Evolutionary conservation across 202 grass and related monocot species (phyloP).

Genomic region (Setaria viridis): DNA sequence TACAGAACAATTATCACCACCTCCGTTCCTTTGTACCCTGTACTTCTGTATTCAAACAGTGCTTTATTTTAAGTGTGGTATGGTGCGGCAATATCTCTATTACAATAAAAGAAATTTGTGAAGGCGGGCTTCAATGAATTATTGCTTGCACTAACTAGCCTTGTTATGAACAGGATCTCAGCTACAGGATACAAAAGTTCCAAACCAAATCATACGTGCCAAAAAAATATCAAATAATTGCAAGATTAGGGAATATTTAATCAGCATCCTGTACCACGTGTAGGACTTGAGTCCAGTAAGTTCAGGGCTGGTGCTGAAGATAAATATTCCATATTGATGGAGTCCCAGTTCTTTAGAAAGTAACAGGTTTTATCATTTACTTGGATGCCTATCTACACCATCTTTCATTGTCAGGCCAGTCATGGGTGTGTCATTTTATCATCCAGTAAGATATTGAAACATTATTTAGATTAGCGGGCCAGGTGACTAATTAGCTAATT

Average conservation of each 20-base stretch:
- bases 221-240: conserved; percentile 32
- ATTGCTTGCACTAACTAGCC: conserved; percentile 50
- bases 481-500: conserved; percentile 53
- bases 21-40: conserved; percentile 43
- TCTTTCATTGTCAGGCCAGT: conserved; percentile 51
- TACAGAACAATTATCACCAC: conserved; percentile 57
- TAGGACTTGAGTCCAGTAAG: conserved; percentile 42
- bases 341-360: conserved; percentile 48
- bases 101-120: conserved; percentile 36
- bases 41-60: conserved; percentile 57
- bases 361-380: conserved; percentile 49
- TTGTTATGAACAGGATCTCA: conserved; percentile 42
- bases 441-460: conserved; percentile 41
- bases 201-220: conserved; percentile 19
- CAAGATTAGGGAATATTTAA: conserved; percentile 34
- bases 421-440: conserved; percentile 47
- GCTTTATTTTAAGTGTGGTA: conserved; percentile 49
- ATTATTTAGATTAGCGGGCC: conserved; percentile 41
- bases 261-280: conserved; percentile 41
- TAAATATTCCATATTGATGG: conserved; percentile 56
- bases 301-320: conserved; percentile 40
- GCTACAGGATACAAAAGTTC: conserved; percentile 30
- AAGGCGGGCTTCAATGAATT: conserved; percentile 48
- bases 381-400: conserved; percentile 50
- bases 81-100: conserved; percentile 38